Conservation (phyloP, 495 filamentous ascomycete species). For the Xeromyces bisporus region DNA sequence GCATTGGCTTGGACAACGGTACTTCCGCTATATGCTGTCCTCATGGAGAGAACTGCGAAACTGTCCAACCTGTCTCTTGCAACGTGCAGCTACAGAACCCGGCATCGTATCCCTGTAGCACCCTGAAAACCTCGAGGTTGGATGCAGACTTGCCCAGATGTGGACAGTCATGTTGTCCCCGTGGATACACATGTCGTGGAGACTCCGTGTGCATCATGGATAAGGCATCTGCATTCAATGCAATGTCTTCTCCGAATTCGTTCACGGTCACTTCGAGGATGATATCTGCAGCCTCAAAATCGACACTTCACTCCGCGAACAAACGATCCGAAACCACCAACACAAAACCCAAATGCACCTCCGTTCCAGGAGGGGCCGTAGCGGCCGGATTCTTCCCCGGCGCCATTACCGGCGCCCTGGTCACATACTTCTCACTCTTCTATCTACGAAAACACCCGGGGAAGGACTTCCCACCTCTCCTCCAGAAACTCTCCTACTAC, state of each 20-base stretch:
- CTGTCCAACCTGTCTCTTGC: conserved; percentile 56
- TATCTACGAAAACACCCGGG: conserved; percentile 22
- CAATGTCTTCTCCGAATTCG: conserved; percentile 17
- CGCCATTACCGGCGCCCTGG: conserved; percentile 33
- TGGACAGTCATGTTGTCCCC: conserved; percentile 50
- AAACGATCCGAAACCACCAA: conserved; percentile 4
- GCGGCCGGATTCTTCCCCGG: conserved; percentile 50
- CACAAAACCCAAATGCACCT: conserved; percentile 11
- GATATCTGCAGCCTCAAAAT: conserved; percentile 9
- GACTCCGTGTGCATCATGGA: conserved; percentile 23
- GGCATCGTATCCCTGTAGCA: conserved; percentile 37
- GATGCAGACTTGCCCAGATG: conserved; percentile 38
- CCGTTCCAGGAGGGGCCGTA: conserved; percentile 37
- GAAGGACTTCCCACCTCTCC: conserved; percentile 5
- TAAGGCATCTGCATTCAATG: conserved; percentile 18
- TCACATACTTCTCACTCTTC: conserved; percentile 25
- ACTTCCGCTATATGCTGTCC: conserved; percentile 72
- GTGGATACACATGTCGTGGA: conserved; percentile 54
- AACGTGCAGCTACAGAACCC: conserved; percentile 50
- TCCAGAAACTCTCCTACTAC: conserved; percentile 8
- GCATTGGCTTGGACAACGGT: conserved; percentile 44
- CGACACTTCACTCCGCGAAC: conserved; percentile 2
- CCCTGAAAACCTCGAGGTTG: conserved; percentile 54
- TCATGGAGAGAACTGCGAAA: conserved; percentile 37
- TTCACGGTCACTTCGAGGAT: conserved; percentile 8